Conservation (phyloP, 2,329 filamentous ascomycete genomes). For the Huntiella abstrusa region DNA sequence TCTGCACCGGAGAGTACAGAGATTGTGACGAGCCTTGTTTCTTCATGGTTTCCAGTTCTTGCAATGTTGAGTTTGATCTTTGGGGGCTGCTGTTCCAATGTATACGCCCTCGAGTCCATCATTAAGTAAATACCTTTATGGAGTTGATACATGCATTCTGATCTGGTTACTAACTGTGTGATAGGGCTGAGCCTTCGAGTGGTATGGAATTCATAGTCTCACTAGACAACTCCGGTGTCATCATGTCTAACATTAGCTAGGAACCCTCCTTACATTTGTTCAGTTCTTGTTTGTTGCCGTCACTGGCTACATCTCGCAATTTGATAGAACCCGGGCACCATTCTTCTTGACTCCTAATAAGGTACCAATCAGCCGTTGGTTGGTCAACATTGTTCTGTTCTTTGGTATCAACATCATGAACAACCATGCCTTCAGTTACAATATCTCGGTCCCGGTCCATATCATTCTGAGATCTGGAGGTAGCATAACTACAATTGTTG, state of each 20-base stretch:
- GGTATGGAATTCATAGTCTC: slow-evolving; percentile 30
- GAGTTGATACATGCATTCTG: neutral
- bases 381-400: slow-evolving; percentile 76
- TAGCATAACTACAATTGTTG: slow-evolving; percentile 84
- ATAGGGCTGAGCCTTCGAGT: slow-evolving; percentile 63
- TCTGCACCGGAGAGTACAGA: neutral
- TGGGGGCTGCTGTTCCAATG: slow-evolving; percentile 87
- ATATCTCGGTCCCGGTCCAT: slow-evolving; percentile 89
- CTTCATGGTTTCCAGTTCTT: slow-evolving; percentile 31
- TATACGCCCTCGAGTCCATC: slow-evolving; percentile 91
- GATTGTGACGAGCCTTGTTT: neutral
- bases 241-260: slow-evolving; percentile 23
- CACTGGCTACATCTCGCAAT: slow-evolving; percentile 57
- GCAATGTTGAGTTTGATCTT: slow-evolving; percentile 61
- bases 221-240: neutral
- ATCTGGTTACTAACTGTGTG: neutral
- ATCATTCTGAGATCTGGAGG: slow-evolving; percentile 92
- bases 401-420: slow-evolving; percentile 90
- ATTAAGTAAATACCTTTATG: slow-evolving; percentile 49
- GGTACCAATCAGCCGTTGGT: slow-evolving; percentile 70
- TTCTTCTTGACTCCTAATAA: slow-evolving; percentile 59
- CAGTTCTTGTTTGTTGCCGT: slow-evolving; percentile 72
- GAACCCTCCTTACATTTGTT: slow-evolving; percentile 71
- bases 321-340: slow-evolving; percentile 46
- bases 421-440: slow-evolving; percentile 93